phyloP scores from a whole-genome alignment of 345 rosid species.

The Syzygium aromaticum region DNA sequence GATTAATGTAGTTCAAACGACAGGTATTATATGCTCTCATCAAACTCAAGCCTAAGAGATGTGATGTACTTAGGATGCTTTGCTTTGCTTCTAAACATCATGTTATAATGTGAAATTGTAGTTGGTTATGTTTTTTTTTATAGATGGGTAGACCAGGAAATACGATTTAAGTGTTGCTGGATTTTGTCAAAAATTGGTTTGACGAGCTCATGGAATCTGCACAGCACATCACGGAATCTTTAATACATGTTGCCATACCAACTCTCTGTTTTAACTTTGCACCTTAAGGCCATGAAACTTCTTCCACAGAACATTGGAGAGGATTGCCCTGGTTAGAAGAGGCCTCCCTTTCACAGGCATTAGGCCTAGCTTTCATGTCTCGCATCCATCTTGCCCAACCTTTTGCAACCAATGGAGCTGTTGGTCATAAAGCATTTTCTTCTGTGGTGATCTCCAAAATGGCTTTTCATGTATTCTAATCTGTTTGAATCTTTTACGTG shows the following conservation, averaged over 20 bases:
- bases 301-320: no score
- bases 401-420: no score
- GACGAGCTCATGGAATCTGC: background rate
- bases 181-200: background rate
- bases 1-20: no score
- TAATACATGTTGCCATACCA: background rate
- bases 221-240: background rate
- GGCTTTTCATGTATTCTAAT: background rate
- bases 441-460: no score
- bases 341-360: no score
- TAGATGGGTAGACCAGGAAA: background rate
- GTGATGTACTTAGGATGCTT: background rate
- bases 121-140: background rate
- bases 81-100: background rate
- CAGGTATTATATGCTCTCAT: constrained; percentile 24
- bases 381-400: no score
- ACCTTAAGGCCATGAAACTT: no score
- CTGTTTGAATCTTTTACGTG: background rate
- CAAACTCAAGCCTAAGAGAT: background rate
- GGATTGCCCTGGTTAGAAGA: no score
- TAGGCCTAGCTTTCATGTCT: no score
- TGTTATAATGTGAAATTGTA: background rate
- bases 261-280: no score
- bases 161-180: background rate
- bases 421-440: no score